Evolutionary conservation across 257 asterid genomes (phyloP).

Genomic region (Nicotiana benthamiana): DNA sequence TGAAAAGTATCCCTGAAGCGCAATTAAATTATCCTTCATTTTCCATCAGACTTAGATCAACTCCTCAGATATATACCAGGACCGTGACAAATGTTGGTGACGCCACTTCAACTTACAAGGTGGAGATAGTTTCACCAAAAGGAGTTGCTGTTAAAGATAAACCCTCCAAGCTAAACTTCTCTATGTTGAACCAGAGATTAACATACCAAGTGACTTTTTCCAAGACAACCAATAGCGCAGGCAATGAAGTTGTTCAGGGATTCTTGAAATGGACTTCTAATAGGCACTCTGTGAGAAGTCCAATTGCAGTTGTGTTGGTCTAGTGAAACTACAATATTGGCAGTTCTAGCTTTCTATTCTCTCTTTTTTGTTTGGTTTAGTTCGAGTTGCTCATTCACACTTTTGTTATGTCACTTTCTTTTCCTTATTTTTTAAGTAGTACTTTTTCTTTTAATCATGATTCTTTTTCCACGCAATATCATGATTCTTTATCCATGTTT

Average conservation of each 20-base stretch:
- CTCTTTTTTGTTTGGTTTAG: no score
- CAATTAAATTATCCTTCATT: slow-evolving; percentile 20
- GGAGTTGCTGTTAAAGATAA: slow-evolving; percentile 19
- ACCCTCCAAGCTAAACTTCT: slow-evolving; percentile 23
- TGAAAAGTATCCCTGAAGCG: slow-evolving; percentile 17
- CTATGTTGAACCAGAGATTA: slow-evolving; percentile 20
- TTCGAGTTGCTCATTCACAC: background rate
- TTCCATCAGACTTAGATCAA: slow-evolving; percentile 5
- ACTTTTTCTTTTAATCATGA: background rate
- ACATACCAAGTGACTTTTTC: slow-evolving; percentile 29
- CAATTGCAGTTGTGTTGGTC: slow-evolving; percentile 13
- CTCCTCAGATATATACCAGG: slow-evolving; percentile 24
- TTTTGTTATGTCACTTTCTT: background rate
- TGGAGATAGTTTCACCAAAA: slow-evolving; percentile 17
- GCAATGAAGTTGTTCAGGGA: slow-evolving; percentile 15
- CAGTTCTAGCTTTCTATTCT: background rate
- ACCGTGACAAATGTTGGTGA: slow-evolving; percentile 40
- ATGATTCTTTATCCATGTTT: no score
- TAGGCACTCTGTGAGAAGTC: slow-evolving; percentile 29
- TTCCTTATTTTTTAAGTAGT: background rate
- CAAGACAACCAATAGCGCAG: background rate
- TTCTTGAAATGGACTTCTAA: slow-evolving; percentile 33
- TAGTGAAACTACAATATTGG: background rate
- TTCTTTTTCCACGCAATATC: background rate
- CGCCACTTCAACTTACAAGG: slow-evolving; percentile 18